These are phyloP conservation scores for Alternaria viburni DNA, from an alignment of 2,329 filamentous ascomycete genomes.

Conservation along the genomic window DNA sequence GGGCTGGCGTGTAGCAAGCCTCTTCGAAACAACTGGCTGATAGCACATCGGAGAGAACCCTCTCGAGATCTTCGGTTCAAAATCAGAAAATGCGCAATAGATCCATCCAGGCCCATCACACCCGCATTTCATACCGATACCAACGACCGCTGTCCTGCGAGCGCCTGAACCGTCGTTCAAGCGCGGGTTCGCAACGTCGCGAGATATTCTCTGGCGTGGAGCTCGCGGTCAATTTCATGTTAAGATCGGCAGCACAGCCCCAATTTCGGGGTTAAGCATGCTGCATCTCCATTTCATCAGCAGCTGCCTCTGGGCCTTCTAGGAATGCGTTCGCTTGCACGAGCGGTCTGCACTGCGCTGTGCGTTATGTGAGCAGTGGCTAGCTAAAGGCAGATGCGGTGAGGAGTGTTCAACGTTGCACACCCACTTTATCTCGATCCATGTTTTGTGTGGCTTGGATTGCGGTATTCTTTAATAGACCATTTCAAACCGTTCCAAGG, in stretches of 20 bases:
- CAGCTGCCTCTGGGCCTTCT: neutral
- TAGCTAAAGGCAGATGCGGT: neutral
- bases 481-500: neutral
- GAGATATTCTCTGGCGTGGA: neutral
- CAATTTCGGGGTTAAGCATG: neutral
- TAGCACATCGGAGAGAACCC: slow-evolving; percentile 1
- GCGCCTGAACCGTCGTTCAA: neutral
- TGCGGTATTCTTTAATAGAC: neutral
- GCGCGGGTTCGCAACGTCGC: neutral
- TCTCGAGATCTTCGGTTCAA: neutral
- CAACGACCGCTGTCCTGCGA: neutral
- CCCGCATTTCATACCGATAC: neutral
- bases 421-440: neutral
- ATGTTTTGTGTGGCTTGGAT: neutral
- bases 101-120: neutral
- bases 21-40: neutral
- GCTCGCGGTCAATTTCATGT: neutral
- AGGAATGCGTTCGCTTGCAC: neutral
- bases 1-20: neutral
- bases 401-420: neutral
- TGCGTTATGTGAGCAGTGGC: neutral
- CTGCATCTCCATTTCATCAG: neutral
- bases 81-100: neutral
- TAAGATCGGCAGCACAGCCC: slow-evolving; percentile 4
- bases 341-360: neutral